Percentiles rank a stretch among this genome's conserved stretches.
These are phyloP conservation scores for Backusella parvicylindrica DNA, from an alignment of 192 early-diverging fungal species.

Conservation along the genomic window DNA sequence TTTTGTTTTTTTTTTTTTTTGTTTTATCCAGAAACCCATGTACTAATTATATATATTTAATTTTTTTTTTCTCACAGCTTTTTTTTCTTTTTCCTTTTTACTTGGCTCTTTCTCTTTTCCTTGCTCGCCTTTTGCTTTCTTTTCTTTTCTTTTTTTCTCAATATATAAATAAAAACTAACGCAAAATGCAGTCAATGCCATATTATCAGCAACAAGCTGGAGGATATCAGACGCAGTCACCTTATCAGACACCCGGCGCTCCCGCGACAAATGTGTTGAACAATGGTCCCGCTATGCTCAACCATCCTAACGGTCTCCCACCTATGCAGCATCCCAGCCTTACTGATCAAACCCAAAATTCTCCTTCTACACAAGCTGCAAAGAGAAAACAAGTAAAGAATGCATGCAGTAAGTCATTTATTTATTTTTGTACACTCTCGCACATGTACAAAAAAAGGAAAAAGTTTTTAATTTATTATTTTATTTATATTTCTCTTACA, in stretches of 20 bases:
- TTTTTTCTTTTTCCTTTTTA: not conserved
- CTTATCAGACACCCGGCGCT: constrained; percentile 9
- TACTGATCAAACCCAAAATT: not conserved
- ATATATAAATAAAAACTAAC: not conserved
- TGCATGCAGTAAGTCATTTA: constrained; percentile 27
- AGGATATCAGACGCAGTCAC: constrained; percentile 8
- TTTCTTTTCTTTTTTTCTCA: not conserved
- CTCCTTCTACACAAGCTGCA: constrained; percentile 6
- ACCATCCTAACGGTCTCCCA: constrained; percentile 20
- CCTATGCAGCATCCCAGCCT: constrained; percentile 18
- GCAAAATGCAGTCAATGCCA: constrained; percentile 18
- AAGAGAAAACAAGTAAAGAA: constrained; percentile 35
- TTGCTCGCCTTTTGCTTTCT: not conserved
- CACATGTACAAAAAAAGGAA: not conserved
- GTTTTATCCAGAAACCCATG: not conserved
- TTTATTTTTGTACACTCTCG: not conserved
- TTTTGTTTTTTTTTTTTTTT: constrained; percentile 1
- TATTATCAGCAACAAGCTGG: constrained; percentile 14
- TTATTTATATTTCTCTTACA: constrained; percentile 13
- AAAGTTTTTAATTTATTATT: not conserved
- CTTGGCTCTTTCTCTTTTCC: not conserved
- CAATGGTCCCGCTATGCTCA: constrained; percentile 5
- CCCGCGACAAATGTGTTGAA: constrained; percentile 9
- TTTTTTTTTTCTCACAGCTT: not conserved
- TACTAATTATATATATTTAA: not conserved